These are phyloP conservation scores for Phanerochaete sordida DNA, from an alignment of 768 basidiomycete species.

Conservation along the genomic window DNA sequence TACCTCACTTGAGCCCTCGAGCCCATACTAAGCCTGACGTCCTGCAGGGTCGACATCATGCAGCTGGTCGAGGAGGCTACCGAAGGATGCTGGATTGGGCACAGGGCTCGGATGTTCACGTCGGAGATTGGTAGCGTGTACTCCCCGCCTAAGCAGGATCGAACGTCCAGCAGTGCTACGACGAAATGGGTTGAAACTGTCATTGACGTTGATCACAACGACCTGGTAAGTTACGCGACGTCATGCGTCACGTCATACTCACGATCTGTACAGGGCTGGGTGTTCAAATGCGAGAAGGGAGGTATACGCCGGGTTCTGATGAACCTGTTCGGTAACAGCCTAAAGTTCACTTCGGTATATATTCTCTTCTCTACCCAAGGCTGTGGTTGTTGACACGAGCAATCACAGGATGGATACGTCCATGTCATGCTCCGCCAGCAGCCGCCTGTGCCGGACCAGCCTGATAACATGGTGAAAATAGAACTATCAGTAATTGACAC, in stretches of 20 bases:
- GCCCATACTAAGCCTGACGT: background rate
- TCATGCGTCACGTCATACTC: background rate
- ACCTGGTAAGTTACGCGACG: slow-evolving; percentile 44
- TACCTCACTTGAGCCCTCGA: background rate
- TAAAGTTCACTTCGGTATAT: slow-evolving; percentile 85
- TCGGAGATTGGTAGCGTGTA: slow-evolving; percentile 91
- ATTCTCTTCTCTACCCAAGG: background rate
- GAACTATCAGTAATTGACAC: slow-evolving; percentile 87
- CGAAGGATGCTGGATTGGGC: slow-evolving; percentile 93
- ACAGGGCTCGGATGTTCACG: slow-evolving; percentile 72
- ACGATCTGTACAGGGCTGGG: slow-evolving; percentile 66
- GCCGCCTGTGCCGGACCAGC: slow-evolving; percentile 48
- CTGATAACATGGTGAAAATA: slow-evolving; percentile 61
- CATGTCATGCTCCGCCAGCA: slow-evolving; percentile 81
- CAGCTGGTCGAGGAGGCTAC: slow-evolving; percentile 86
- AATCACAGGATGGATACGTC: slow-evolving; percentile 74
- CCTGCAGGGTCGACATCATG: slow-evolving; percentile 62
- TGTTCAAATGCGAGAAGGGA: slow-evolving; percentile 84
- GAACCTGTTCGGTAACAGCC: slow-evolving; percentile 92
- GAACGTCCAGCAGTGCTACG: slow-evolving; percentile 38
- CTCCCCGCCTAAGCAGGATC: slow-evolving; percentile 69
- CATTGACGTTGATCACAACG: slow-evolving; percentile 75
- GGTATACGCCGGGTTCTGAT: slow-evolving; percentile 89
- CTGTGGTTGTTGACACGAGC: background rate
- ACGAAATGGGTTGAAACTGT: slow-evolving; percentile 75